Base-by-base conservation (phyloP, 176 grass and related monocot genomes). In the Oryza brachyantha region DNA sequence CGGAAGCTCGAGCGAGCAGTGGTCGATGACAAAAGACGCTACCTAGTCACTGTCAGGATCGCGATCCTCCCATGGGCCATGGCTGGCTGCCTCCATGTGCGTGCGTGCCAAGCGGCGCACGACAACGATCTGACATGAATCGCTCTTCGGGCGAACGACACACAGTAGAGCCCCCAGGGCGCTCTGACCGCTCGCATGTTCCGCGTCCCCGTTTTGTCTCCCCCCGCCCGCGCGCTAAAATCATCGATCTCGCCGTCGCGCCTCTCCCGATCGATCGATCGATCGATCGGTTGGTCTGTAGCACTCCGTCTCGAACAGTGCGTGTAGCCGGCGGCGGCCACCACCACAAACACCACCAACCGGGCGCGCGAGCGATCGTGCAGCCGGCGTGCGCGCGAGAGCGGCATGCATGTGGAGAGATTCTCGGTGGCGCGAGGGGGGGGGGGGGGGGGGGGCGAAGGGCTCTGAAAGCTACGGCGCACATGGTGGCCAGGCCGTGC, bases 321-420 rank as follows among this genome's bases (percentile, higher is more conserved):
- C 69, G 31, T 22, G 52, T 1, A 22, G 48, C 14, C 16, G 50
- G 21, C 64, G 12, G 37, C 61, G 59, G 67, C 61, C 27, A 27
- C 61, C 61, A 36, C 35, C 35, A 36, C 66, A 74, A 65, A 62
- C 72, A 39, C n/a, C n/a, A 65, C 40, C 68, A 26, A 31, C 25
- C 14, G 19, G 3, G 27, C 10, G 25, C 8, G 26, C 37, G n/a
- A 11, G 8, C 19, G 13, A 38, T 21, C 72, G 70, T 8, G 41
- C 34, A 16, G 72, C 52, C 16, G 25, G 61, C 38, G 36, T 21
- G 59, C 4, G 29, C 62, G 31, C 10, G 7, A 26, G 7, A 26
- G 24, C 10, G 17, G 26, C 32, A 55, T n/a, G n/a, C 86, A 88
- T 79, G 81, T 84, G 86, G 63, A 38, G 25, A 76, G 84, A 74